phyloP scores from a whole-genome alignment of 176 grass and related monocot genomes.

The Bolboschoenus planiculmis region DNA sequence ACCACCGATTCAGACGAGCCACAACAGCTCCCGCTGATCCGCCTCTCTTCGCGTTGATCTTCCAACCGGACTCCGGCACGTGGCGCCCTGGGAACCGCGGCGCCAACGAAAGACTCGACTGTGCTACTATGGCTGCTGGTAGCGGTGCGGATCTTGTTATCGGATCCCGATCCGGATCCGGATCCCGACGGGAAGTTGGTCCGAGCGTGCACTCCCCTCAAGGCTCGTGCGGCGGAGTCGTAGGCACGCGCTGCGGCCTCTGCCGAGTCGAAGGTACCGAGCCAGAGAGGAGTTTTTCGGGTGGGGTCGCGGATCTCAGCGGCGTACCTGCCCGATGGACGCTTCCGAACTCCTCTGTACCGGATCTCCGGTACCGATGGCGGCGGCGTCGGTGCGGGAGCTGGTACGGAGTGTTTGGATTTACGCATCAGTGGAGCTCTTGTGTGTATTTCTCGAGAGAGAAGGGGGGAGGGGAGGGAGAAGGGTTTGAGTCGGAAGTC shows the following conservation, averaged over 20 bases:
- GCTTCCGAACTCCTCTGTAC: constrained; percentile 61
- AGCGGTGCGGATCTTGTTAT: constrained; percentile 14
- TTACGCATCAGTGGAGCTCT: not conserved
- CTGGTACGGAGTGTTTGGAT: constrained; percentile 24
- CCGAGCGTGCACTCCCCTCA: constrained; percentile 50
- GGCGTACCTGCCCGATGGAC: constrained; percentile 64
- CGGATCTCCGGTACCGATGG: constrained; percentile 30
- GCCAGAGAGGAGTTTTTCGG: constrained; percentile 60
- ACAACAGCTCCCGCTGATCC: constrained; percentile 63
- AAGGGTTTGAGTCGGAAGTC: not conserved
- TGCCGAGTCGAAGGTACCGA: constrained; percentile 72
- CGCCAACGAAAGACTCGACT: constrained; percentile 64
- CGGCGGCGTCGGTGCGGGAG: constrained; percentile 20
- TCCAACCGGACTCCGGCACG: not conserved
- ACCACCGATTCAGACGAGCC: constrained; percentile 56
- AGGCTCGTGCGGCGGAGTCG: constrained; percentile 52
- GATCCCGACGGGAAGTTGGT: constrained; percentile 47
- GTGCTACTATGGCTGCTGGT: constrained; percentile 81
- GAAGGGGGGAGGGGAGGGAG: not conserved
- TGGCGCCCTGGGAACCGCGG: constrained; percentile 23
- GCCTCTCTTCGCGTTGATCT: constrained; percentile 22
- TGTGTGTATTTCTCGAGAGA: not conserved
- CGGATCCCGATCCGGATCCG: not conserved
- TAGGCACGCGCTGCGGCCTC: constrained; percentile 77
- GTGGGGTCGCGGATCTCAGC: constrained; percentile 83